phyloP scores from a whole-genome alignment of 2,329 filamentous ascomycete species.

The Epichloe coenophiala region DNA sequence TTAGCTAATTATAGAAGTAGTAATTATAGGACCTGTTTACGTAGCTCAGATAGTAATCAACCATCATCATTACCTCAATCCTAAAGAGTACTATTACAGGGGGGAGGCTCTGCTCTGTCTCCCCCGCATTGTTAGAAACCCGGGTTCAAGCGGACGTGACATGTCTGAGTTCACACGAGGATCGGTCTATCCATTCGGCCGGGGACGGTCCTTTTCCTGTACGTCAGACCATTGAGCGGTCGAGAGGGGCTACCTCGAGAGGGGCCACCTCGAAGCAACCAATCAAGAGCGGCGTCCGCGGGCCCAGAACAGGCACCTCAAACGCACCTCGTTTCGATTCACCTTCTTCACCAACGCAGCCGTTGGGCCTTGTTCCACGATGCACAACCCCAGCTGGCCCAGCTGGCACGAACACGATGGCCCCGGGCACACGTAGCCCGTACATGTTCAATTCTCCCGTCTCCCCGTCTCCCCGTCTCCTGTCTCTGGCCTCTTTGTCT shows the following conservation, averaged over 20 bases:
- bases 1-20: no score
- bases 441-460: background rate
- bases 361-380: background rate
- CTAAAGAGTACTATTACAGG: no score
- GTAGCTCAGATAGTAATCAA: no score
- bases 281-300: background rate
- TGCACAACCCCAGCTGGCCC: background rate
- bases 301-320: background rate
- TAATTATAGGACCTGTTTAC: no score
- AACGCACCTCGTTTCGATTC: slow-evolving; percentile 4
- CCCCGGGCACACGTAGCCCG: no score
- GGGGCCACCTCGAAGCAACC: background rate
- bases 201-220: no score
- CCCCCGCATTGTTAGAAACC: no score
- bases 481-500: background rate
- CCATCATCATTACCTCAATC: no score
- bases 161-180: background rate
- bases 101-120: no score
- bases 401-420: background rate
- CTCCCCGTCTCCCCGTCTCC: background rate
- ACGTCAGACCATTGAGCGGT: no score
- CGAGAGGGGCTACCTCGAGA: no score
- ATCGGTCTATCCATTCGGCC: background rate
- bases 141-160: background rate
- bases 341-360: background rate